phyloP scores from a whole-genome alignment of 768 basidiomycete species.

The Leucosporidium creatinivorum region DNA sequence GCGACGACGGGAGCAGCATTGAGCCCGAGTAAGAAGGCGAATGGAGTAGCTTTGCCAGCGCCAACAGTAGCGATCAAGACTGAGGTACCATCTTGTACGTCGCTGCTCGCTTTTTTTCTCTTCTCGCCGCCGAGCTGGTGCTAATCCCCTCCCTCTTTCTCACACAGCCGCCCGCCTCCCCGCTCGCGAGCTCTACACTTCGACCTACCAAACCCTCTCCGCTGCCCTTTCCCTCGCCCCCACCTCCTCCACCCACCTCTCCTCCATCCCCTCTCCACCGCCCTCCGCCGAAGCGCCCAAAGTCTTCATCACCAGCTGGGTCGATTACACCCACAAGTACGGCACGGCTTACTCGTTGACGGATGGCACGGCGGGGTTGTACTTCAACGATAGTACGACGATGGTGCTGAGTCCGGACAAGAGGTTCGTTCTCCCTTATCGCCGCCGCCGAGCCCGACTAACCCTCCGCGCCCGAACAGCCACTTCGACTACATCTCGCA shows the following conservation, averaged over 20 bases:
- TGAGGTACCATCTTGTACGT: neutral
- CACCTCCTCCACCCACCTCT: neutral
- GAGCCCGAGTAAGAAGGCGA: neutral
- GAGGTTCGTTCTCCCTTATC: slow-evolving; percentile 52
- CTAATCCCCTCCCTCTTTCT: neutral
- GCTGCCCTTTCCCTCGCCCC: slow-evolving; percentile 11
- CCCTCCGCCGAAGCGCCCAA: slow-evolving; percentile 35
- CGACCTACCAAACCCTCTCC: slow-evolving; percentile 22
- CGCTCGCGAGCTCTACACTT: slow-evolving; percentile 29
- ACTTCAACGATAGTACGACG: slow-evolving; percentile 92
- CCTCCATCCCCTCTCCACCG: neutral
- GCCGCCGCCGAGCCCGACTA: neutral
- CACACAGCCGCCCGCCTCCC: neutral
- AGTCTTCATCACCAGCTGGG: slow-evolving; percentile 96
- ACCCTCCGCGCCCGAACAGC: slow-evolving; percentile 44
- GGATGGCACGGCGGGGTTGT: slow-evolving; percentile 86
- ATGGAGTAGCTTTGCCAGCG: neutral
- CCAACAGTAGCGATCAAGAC: too few relatives aligned
- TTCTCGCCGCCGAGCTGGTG: too few relatives aligned
- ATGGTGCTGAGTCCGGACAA: slow-evolving; percentile 79
- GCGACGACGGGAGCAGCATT: neutral
- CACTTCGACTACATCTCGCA: slow-evolving; percentile 83
- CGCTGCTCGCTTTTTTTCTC: too few relatives aligned
- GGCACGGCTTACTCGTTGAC: slow-evolving; percentile 99
- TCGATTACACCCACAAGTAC: slow-evolving; percentile 98